Evolutionary conservation across 164 flowering plant species (phyloP), one percentile per base, ranked within the genome.

Genomic region (Sedum album): DNA sequence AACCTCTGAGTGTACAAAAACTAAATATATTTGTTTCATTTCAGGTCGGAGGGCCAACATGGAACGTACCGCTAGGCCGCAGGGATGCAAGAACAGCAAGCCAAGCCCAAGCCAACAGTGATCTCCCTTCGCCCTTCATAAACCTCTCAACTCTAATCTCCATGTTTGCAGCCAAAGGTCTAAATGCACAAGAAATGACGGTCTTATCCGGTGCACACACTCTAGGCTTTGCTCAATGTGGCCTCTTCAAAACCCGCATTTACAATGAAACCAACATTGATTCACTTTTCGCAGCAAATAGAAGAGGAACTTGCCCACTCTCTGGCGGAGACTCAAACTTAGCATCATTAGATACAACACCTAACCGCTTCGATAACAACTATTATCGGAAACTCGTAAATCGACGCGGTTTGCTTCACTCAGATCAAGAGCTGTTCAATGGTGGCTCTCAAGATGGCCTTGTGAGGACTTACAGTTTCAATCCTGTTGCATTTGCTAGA

Each of bases 371-470:
- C 61, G 86, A 79, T 36, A 83, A 77, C 57, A 68, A 60, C 7
- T 85, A 83, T 68, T 84, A 73, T 69, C 65, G 53, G 20, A 72
- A 75, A 66, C 68, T 86, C 0, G 53, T 77, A 60, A 65, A 31
- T 30, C 57, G 28, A 21, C 77, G 74, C 1, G 87, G 88, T 17
- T 79, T 86, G 10, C 77, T 86, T 23, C 82, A 78, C 26, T 85
- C 91, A 0, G 91, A 85, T 46, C 92, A 87, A 66, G 88, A 72
- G 70, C 77, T 87, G 63, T 81, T 85, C 71, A 84, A 78, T 21
- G 73, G 73, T 18, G 86, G 85, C 0, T 70, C 82, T 1, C 76
- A 75, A 31, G 83, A 79, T 69, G 70, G 74, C 0, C 18, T 77
- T 44, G 89, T 81, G 20, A 68, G 64, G 68, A n/a, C 41, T 7